phyloP scores from a whole-genome alignment of 257 asterid species.

The Craterostigma plantagineum region DNA sequence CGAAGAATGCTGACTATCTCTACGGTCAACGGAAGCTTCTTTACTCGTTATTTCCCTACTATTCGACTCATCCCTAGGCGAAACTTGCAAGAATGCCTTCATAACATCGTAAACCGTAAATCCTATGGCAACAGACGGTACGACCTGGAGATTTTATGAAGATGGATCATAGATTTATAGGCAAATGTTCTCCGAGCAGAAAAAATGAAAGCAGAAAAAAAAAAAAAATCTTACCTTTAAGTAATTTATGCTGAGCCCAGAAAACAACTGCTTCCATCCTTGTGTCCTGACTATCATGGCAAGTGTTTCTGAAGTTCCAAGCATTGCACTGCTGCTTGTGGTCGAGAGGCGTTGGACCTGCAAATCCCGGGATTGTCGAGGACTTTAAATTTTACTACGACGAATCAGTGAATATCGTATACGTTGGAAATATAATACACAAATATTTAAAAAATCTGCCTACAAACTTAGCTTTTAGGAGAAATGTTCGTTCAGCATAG shows the following conservation, averaged over 20 bases:
- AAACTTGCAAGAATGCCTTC: conserved; percentile 74
- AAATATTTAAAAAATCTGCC: too few relatives aligned
- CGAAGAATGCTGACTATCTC: conserved; percentile 21
- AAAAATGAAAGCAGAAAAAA: not conserved
- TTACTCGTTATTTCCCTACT: not conserved
- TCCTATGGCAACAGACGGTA: conserved; percentile 93
- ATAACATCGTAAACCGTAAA: conserved; percentile 66
- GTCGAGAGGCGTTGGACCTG: conserved; percentile 65
- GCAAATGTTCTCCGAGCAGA: too few relatives aligned
- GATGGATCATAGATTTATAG: too few relatives aligned
- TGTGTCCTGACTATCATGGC: conserved; percentile 31
- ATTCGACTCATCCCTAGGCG: conserved; percentile 44
- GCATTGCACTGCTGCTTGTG: conserved; percentile 21
- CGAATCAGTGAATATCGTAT: too few relatives aligned
- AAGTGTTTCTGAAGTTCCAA: conserved; percentile 53
- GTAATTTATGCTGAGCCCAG: conserved; percentile 95
- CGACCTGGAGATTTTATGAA: conserved; percentile 30
- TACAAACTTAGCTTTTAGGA: too few relatives aligned
- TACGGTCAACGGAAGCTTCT: conserved; percentile 18
- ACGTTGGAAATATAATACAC: too few relatives aligned
- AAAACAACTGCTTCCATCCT: conserved; percentile 85
- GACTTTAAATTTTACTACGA: too few relatives aligned
- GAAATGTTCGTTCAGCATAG: too few relatives aligned
- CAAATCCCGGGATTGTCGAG: not conserved
- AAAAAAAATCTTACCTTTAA: conserved; percentile 46